These are phyloP conservation scores for Aureobasidium sp. DNA, from an alignment of 2,329 filamentous ascomycete genomes.

Conservation along the genomic window DNA sequence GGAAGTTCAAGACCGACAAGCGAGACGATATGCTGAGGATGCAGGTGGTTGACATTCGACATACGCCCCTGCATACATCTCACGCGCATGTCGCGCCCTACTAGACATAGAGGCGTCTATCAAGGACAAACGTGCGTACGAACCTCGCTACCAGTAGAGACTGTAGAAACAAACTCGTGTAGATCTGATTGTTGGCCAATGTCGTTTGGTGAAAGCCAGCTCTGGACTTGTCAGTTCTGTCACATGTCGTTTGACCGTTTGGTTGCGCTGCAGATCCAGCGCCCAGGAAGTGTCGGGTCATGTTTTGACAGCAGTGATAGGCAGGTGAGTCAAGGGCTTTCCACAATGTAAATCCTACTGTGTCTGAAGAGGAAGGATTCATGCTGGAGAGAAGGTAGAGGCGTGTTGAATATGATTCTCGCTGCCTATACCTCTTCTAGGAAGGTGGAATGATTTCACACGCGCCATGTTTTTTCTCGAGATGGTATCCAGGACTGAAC, in stretches of 20 bases:
- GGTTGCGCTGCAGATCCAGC: neutral
- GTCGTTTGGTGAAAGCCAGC: neutral
- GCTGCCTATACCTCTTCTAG: neutral
- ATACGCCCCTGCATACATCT: slow-evolving; percentile 2
- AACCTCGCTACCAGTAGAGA: neutral
- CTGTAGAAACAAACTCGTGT: neutral
- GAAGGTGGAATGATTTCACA: neutral
- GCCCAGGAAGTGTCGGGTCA: neutral
- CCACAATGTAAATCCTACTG: neutral
- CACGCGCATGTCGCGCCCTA: neutral
- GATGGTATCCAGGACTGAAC: neutral
- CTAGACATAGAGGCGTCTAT: neutral
- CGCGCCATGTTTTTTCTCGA: neutral
- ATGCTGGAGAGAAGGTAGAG: neutral
- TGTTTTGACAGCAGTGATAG: neutral
- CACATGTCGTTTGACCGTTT: neutral
- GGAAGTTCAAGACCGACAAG: slow-evolving; percentile 1
- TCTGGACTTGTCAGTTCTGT: neutral
- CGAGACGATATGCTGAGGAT: neutral
- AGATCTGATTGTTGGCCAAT: neutral
- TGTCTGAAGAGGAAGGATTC: neutral
- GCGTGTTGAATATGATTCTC: neutral
- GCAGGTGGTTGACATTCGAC: neutral
- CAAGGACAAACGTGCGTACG: neutral
- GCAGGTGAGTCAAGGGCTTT: neutral